These are phyloP conservation scores for Myxozyma neglecta DNA, from an alignment of 805 yeast genomes.

Conservation along the genomic window DNA sequence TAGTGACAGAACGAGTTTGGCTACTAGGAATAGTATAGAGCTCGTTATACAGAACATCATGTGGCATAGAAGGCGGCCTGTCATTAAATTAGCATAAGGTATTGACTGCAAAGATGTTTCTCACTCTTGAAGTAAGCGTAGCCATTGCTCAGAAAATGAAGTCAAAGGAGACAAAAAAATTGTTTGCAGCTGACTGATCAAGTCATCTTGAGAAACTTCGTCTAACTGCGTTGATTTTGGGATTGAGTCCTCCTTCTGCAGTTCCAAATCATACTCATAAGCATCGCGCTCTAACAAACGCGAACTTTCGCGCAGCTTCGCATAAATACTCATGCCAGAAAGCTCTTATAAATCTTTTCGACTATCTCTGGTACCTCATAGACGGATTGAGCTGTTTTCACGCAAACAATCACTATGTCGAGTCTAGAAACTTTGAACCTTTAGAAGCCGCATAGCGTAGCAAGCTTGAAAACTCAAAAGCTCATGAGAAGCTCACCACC, in stretches of 20 bases:
- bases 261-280: background rate
- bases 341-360: background rate
- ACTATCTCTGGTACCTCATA: background rate
- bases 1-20: conserved; percentile 60
- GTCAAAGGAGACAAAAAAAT: conserved; percentile 64
- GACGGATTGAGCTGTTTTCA: background rate
- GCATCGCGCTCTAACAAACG: background rate
- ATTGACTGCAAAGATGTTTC: background rate
- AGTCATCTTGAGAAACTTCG: conserved; percentile 18
- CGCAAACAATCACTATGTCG: too few relatives aligned
- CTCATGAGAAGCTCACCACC: too few relatives aligned
- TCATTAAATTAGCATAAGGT: background rate
- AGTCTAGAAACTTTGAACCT: too few relatives aligned
- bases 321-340: background rate
- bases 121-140: conserved; percentile 62
- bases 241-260: background rate
- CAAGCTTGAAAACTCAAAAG: too few relatives aligned
- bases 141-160: conserved; percentile 64
- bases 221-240: background rate
- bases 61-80: conserved; percentile 37
- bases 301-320: background rate
- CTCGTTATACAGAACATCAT: conserved; percentile 45
- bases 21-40: conserved; percentile 61
- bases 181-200: conserved; percentile 36
- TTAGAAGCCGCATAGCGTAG: too few relatives aligned